Conservation (phyloP, 2,329 filamentous ascomycete species). For the Arthrobotrys entomopaga region DNA sequence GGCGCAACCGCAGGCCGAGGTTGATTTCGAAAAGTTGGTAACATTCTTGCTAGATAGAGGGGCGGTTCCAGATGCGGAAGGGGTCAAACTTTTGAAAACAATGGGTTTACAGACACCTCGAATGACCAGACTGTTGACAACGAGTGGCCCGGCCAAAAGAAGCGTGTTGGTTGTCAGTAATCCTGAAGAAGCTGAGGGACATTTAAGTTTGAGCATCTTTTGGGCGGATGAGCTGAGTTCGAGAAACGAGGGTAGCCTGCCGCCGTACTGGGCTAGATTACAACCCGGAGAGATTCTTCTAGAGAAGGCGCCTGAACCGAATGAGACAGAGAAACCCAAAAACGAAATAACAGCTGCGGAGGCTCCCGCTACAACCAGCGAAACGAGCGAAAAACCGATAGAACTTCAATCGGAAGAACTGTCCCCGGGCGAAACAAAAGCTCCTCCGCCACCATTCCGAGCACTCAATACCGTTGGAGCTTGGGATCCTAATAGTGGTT, state of each 20-base stretch:
- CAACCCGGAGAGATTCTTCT: slow-evolving; percentile 41
- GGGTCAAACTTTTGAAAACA: slow-evolving; percentile 69
- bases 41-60: slow-evolving; percentile 73
- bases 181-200: slow-evolving; percentile 71
- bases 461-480: slow-evolving; percentile 38
- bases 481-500: slow-evolving; percentile 23
- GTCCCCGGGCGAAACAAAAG: slow-evolving; percentile 19
- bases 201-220: slow-evolving; percentile 69
- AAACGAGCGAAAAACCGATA: slow-evolving; percentile 30
- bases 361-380: slow-evolving; percentile 30
- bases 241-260: slow-evolving; percentile 67
- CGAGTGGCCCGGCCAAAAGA: slow-evolving; percentile 65
- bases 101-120: slow-evolving; percentile 72
- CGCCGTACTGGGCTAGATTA: slow-evolving; percentile 69
- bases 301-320: slow-evolving; percentile 58
- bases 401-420: slow-evolving; percentile 19
- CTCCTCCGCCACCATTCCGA: slow-evolving; percentile 41
- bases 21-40: slow-evolving; percentile 70
- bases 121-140: slow-evolving; percentile 69
- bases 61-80: slow-evolving; percentile 70
- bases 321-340: slow-evolving; percentile 48
- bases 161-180: slow-evolving; percentile 68
- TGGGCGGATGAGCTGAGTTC: slow-evolving; percentile 70
- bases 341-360: slow-evolving; percentile 8
- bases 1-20: slow-evolving; percentile 65